phyloP scores from a whole-genome alignment of 208 protist species.

The Endotrypanum monterogeii region DNA sequence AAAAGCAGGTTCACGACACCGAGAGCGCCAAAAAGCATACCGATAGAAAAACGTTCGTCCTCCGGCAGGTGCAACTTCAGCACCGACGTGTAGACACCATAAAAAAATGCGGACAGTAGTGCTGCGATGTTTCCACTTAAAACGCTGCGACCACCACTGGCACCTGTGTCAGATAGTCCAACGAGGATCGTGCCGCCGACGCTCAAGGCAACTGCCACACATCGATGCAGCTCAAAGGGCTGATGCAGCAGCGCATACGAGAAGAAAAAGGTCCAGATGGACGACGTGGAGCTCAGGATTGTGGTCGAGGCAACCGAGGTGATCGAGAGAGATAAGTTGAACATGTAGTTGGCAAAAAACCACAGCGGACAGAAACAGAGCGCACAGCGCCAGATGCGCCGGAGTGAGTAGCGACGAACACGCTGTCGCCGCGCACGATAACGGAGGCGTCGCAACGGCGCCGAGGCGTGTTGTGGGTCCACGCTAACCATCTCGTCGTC shows the following conservation, averaged over 20 bases:
- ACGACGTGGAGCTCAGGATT: conserved; percentile 85
- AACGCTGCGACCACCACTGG: conserved; percentile 30
- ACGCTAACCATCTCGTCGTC: conserved; percentile 11
- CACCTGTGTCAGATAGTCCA: conserved; percentile 53
- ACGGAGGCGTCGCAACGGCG: conserved; percentile 10
- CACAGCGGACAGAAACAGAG: conserved; percentile 86
- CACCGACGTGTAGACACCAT: conserved; percentile 88
- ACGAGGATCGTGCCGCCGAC: conserved; percentile 74
- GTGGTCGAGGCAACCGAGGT: conserved; percentile 91
- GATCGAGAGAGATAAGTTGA: conserved; percentile 87
- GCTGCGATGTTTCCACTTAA: conserved; percentile 71
- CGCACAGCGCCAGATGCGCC: conserved; percentile 72
- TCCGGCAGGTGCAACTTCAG: conserved; percentile 83
- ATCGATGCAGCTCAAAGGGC: conserved; percentile 43
- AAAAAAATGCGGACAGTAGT: conserved; percentile 85
- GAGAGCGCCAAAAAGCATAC: conserved; percentile 89
- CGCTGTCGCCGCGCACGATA: conserved; percentile 42
- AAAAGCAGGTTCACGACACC: conserved; percentile 74
- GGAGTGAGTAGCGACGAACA: conserved; percentile 63
- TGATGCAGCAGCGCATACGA: conserved; percentile 76
- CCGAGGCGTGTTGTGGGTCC: conserved; percentile 4
- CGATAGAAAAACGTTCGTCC: conserved; percentile 84
- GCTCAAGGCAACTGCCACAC: conserved; percentile 64
- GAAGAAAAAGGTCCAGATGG: conserved; percentile 85
- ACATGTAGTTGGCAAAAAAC: conserved; percentile 92